Evolutionary conservation across 2,329 filamentous ascomycete genomes (phyloP).

Genomic region (Calonectria montana): DNA sequence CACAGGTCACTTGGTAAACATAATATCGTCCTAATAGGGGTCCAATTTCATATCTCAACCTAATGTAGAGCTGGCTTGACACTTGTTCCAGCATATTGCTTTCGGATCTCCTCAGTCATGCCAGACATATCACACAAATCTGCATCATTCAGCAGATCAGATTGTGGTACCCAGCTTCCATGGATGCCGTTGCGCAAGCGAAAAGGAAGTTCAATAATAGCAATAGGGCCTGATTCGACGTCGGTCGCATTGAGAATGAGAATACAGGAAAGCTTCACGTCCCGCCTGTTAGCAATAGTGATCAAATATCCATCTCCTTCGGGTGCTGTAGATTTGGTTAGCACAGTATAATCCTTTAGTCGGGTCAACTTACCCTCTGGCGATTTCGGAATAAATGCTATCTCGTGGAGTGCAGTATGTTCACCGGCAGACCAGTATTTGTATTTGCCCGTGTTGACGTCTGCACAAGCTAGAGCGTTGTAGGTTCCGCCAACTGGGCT

Average conservation of each 20-base stretch:
- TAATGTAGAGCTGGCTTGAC: neutral
- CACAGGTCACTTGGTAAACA: no score
- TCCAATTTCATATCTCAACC: no score
- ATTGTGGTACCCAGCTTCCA: neutral
- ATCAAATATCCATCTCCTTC: neutral
- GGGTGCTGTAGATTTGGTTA: neutral
- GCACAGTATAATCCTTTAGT: no score
- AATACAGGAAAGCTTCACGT: neutral
- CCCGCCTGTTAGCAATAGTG: neutral
- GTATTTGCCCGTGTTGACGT: neutral
- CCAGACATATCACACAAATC: neutral
- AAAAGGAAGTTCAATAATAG: neutral
- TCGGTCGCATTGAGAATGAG: neutral
- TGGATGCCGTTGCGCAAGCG: neutral
- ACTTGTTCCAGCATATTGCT: neutral
- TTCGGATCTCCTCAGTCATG: neutral
- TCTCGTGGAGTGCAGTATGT: neutral
- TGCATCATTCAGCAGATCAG: neutral
- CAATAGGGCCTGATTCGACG: neutral
- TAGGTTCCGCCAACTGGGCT: neutral
- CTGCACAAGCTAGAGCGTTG: neutral
- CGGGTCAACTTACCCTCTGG: neutral
- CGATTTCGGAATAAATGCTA: neutral
- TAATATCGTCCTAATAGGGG: no score
- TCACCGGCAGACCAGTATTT: neutral